Conservation (phyloP, 768 basidiomycete genomes). For the Mycena vitilis region DNA sequence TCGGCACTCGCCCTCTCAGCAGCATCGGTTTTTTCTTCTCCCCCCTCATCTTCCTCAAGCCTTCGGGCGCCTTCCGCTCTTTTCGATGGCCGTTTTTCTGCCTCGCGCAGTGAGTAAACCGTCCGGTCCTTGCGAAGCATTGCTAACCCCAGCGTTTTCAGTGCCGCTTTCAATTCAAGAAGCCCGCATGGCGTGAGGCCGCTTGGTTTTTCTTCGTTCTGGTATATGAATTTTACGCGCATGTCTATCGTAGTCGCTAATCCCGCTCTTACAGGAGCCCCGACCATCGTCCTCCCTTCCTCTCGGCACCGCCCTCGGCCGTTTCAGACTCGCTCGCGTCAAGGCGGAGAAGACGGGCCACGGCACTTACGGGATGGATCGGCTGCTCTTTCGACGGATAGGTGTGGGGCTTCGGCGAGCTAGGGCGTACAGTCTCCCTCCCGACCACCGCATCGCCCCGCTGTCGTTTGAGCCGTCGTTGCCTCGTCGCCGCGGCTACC, state of each 20-base stretch:
- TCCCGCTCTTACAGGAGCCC: neutral
- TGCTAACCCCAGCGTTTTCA: neutral
- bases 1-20: too few species aligned
- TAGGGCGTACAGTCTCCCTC: constrained; percentile 7
- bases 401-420: neutral
- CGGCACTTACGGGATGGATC: neutral
- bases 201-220: neutral
- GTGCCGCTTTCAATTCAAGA: neutral
- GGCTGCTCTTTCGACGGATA: constrained; percentile 1
- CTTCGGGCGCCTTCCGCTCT: neutral
- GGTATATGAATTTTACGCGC: neutral
- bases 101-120: neutral
- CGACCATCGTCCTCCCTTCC: too few species aligned
- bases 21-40: too few species aligned
- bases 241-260: neutral
- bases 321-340: neutral
- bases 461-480: neutral
- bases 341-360: neutral
- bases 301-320: neutral
- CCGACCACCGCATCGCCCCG: constrained; percentile 7
- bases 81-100: neutral
- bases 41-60: neutral
- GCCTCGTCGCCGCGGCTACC: neutral
- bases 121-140: neutral
- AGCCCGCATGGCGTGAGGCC: neutral